Evolutionary conservation across 768 basidiomycete genomes (phyloP), one percentile per base, ranked within the genome.

Genomic region (Cystoderma amianthinum): DNA sequence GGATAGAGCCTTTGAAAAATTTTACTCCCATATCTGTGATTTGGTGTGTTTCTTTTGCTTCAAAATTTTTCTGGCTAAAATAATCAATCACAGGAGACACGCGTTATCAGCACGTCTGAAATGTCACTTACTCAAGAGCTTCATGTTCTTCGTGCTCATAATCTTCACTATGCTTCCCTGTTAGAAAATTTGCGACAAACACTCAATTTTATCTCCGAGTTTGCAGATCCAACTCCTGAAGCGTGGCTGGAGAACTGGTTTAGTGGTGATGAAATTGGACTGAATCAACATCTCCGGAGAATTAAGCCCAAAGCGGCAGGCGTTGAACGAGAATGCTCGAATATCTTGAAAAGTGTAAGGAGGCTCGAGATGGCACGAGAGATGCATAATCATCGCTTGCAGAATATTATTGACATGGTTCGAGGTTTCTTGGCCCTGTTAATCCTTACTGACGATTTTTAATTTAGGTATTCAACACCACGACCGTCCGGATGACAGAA

Each of bases 401-500:
- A 28, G 25, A 28, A 28, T 28, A n/a, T 28, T 28, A 28, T 28
- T 7, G 25, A 28, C n/a, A 7, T 28, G 25, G 25, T 28, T 7
- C 7, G n/a, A 7, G 7, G n/a, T 28, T n/a, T 7, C 7, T n/a
- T 28, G 25, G 25, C 7, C 25, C 25, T 28, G n/a, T n/a, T n/a
- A n/a, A n/a, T n/a, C n/a, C n/a, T n/a, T 28, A 28, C 7, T 28
- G n/a, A 28, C n/a, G 25, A 7, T 28, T 7, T 28, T 28, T n/a
- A n/a, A n/a, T 28, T 28, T 38, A 80, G 79, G 78, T 75, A 5
- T 81, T 81, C 50, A 73, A 73, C 34, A 71, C 59, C 32, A 74
- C 80, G 17, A 80, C 76, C 46, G 74, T 80, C 39, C 43, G 63
- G 18, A 64, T 81, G 57, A 78, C 78, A 2, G 69, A 70, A 44